These are phyloP conservation scores for Lavandula angustifolia DNA, from an alignment of 257 asterid species.

Conservation along the genomic window DNA sequence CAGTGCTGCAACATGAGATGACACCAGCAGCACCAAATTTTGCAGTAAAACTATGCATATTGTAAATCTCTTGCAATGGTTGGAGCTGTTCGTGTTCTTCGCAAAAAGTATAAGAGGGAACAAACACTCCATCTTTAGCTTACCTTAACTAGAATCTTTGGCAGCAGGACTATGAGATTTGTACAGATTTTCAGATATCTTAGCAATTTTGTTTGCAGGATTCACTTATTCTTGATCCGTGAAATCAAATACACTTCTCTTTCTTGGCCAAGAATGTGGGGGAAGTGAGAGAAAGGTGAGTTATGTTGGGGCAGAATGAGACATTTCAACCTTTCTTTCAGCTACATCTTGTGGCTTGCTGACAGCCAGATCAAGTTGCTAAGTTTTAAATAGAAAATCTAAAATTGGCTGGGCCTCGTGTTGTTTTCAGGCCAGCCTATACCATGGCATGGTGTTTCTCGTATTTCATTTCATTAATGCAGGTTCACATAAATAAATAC, in stretches of 20 bases:
- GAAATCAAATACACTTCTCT: no score
- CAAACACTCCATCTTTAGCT: constrained; percentile 20
- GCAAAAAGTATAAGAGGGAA: constrained; percentile 7
- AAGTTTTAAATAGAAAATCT: not conserved
- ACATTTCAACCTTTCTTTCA: constrained; percentile 5
- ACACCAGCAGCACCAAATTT: constrained; percentile 43
- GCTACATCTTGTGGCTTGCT: constrained; percentile 1
- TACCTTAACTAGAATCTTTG: constrained; percentile 23
- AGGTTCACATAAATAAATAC: no score
- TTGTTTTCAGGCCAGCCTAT: not conserved
- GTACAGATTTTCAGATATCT: constrained; percentile 9
- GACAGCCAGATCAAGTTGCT: constrained; percentile 2
- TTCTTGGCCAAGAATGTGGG: not conserved
- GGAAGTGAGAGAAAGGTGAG: not conserved
- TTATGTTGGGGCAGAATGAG: not conserved
- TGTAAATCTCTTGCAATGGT: constrained; percentile 41
- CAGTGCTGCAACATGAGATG: constrained; percentile 86
- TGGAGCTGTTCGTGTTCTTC: constrained; percentile 22
- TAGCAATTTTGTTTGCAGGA: constrained; percentile 11
- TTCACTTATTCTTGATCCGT: not conserved
- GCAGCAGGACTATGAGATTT: constrained; percentile 27
- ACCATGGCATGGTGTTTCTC: no score
- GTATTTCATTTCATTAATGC: no score
- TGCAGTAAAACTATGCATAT: constrained; percentile 44
- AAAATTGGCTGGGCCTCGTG: not conserved